phyloP scores from a whole-genome alignment of 495 filamentous ascomycete genomes.

The Xeromyces bisporus region DNA sequence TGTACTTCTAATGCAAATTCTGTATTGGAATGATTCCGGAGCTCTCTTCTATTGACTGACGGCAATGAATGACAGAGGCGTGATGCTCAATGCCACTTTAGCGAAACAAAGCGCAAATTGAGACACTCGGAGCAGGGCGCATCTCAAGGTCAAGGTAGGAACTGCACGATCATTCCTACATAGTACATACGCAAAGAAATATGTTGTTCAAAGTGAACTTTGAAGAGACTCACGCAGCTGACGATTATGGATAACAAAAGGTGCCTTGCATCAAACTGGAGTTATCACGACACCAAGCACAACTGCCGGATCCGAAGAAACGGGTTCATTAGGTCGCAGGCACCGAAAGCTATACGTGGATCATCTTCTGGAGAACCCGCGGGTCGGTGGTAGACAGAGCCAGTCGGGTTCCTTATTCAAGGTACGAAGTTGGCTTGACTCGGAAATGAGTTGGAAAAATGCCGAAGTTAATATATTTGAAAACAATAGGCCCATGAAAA shows the following conservation, averaged over 20 bases:
- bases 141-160: constrained; percentile 5
- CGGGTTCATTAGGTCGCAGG: not conserved
- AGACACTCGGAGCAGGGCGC: constrained; percentile 1
- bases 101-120: constrained; percentile 7
- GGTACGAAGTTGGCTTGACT: constrained; percentile 2
- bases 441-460: not conserved
- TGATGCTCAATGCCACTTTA: constrained; percentile 10
- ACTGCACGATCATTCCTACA: no score
- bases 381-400: constrained; percentile 3
- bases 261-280: not conserved
- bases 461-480: not conserved
- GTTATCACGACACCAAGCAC: not conserved
- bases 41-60: constrained; percentile 6
- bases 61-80: constrained; percentile 9
- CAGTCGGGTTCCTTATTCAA: constrained; percentile 8
- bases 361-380: constrained; percentile 6
- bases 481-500: constrained; percentile 1
- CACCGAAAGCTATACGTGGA: constrained; percentile 11
- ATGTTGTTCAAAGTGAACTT: no score
- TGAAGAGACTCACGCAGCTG: no score
- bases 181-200: no score
- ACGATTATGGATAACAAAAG: no score
- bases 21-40: no score
- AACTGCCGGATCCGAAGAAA: not conserved
- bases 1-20: no score